These are phyloP conservation scores for Drechslera avenae DNA, from an alignment of 2,329 filamentous ascomycete genomes.

Conservation along the genomic window DNA sequence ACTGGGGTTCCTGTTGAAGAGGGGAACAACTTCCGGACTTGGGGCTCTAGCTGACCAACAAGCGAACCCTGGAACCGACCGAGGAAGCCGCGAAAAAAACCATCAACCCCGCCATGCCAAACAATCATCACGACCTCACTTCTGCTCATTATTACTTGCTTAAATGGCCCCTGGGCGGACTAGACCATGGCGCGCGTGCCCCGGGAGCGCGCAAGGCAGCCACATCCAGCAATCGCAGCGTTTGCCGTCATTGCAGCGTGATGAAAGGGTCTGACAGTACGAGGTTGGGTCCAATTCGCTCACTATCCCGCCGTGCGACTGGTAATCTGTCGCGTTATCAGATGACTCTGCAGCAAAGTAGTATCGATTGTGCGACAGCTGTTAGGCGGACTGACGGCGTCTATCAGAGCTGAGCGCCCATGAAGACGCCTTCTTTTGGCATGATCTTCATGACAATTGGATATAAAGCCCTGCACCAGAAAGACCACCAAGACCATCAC, in stretches of 20 bases:
- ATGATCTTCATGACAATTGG: not conserved
- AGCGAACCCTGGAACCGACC: not conserved
- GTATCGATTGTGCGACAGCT: constrained; percentile 1
- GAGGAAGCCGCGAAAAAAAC: not conserved
- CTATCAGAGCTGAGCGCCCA: not conserved
- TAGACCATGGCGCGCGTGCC: not conserved
- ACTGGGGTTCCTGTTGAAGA: not conserved
- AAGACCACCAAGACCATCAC: not conserved
- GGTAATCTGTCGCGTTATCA: constrained; percentile 8
- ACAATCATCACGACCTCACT: not conserved
- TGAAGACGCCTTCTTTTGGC: not conserved
- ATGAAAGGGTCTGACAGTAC: not conserved
- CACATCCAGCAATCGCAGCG: not conserved
- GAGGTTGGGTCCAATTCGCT: not conserved
- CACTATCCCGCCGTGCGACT: not conserved
- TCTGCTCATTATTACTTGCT: not conserved
- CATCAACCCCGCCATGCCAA: constrained; percentile 3
- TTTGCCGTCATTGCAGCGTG: too few species aligned
- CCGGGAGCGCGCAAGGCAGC: not conserved
- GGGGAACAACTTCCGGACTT: not conserved
- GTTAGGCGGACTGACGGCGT: not conserved
- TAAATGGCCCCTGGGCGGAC: not conserved
- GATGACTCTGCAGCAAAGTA: constrained; percentile 5
- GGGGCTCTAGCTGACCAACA: not conserved
- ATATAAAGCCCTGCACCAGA: not conserved